Evolutionary conservation across 2,329 filamentous ascomycete genomes (phyloP).

Genomic region (Dothideomycetes sp.): DNA sequence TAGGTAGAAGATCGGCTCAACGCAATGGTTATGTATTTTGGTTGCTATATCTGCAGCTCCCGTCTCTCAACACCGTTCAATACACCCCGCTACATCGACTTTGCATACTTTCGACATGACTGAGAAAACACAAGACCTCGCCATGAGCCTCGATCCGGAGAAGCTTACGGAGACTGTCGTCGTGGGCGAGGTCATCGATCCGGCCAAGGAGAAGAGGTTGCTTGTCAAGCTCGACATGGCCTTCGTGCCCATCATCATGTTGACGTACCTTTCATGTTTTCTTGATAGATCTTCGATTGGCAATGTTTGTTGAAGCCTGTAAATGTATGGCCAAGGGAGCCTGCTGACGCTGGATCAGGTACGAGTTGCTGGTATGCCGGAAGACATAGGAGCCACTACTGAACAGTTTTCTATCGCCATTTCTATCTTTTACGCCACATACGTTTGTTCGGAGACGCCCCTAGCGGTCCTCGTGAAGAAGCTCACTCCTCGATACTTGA

Average conservation of each 20-base stretch:
- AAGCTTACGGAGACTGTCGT: constrained; percentile 3
- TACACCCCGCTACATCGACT: not conserved
- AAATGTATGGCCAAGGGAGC: too few species aligned
- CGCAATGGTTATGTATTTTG: too few species aligned
- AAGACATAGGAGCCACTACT: constrained; percentile 34
- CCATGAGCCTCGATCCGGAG: constrained; percentile 5
- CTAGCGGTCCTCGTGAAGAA: constrained; percentile 42
- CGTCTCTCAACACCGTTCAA: not conserved
- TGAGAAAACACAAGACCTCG: constrained; percentile 4
- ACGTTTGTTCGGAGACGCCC: constrained; percentile 42
- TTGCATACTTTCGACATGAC: constrained; percentile 2
- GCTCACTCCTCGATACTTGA: constrained; percentile 33
- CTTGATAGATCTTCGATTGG: constrained; percentile 48
- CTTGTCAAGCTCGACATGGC: constrained; percentile 41
- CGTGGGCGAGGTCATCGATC: constrained; percentile 29
- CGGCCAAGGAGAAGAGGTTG: constrained; percentile 37
- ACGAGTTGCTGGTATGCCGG: constrained; percentile 38
- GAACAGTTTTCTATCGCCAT: constrained; percentile 40
- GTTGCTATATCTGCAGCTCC: too few species aligned
- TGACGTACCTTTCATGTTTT: constrained; percentile 47
- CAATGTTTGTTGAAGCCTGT: too few species aligned
- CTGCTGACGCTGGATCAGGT: too few species aligned
- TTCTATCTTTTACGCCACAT: constrained; percentile 45
- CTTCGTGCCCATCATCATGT: constrained; percentile 46
- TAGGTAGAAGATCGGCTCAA: constrained; percentile 10